phyloP scores from a whole-genome alignment of 495 filamentous ascomycete genomes.

The Pyrenula aspistea region DNA sequence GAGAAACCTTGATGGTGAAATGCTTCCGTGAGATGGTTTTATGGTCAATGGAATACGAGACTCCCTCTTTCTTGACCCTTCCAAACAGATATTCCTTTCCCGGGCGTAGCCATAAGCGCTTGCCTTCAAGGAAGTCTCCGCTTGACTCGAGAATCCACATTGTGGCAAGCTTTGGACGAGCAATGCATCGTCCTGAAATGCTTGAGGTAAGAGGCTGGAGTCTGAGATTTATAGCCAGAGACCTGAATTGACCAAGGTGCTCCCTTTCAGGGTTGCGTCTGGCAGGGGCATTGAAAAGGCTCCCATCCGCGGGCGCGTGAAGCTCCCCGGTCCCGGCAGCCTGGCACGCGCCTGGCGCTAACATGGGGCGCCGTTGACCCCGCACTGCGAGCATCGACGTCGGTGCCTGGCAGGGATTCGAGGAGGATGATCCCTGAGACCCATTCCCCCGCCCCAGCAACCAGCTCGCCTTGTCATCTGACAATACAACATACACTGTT shows the following conservation, averaged over 20 bases:
- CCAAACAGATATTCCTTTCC: constrained; percentile 76
- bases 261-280: no score
- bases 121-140: constrained; percentile 37
- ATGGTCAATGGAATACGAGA: constrained; percentile 45
- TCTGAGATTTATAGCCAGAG: no score
- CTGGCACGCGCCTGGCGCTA: not conserved
- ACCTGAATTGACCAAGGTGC: no score
- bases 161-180: not conserved
- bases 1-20: constrained; percentile 59
- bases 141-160: constrained; percentile 39
- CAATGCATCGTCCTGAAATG: constrained; percentile 24
- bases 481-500: no score
- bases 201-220: constrained; percentile 13
- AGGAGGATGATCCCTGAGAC: not conserved
- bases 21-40: constrained; percentile 85
- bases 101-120: constrained; percentile 69
- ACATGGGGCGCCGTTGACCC: not conserved
- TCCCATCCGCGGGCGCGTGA: no score
- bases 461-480: no score
- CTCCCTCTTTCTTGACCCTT: constrained; percentile 42
- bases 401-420: not conserved
- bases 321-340: not conserved
- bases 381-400: no score
- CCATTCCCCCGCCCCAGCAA: not conserved
- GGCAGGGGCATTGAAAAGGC: no score